These are phyloP conservation scores for Macrolepiota albuminosa DNA, from an alignment of 768 basidiomycete species.

Conservation along the genomic window DNA sequence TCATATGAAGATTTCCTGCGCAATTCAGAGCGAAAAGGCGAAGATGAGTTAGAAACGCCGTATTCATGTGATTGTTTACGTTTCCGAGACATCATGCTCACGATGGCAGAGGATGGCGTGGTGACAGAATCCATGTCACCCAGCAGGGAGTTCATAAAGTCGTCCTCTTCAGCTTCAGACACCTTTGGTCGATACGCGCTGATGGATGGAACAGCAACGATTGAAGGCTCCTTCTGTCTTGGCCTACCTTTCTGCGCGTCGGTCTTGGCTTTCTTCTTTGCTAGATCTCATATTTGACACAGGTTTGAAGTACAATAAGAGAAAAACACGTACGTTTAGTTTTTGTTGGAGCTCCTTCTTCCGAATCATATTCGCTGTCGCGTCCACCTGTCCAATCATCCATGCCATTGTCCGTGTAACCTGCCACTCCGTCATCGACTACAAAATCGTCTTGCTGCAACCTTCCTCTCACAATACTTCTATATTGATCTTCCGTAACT, in stretches of 20 bases:
- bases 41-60: slow-evolving; percentile 36
- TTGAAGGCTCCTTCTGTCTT: slow-evolving; percentile 46
- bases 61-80: slow-evolving; percentile 58
- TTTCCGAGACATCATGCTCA: slow-evolving; percentile 43
- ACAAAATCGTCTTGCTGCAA: slow-evolving; percentile 91
- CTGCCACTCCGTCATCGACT: slow-evolving; percentile 85
- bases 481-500: slow-evolving; percentile 87
- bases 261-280: slow-evolving; percentile 41
- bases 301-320: neutral
- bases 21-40: slow-evolving; percentile 30
- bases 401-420: slow-evolving; percentile 95
- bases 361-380: slow-evolving; percentile 52
- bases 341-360: slow-evolving; percentile 45
- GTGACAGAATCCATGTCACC: slow-evolving; percentile 60
- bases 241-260: slow-evolving; percentile 33
- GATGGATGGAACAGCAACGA: slow-evolving; percentile 55
- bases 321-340: slow-evolving; percentile 33
- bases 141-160: slow-evolving; percentile 84
- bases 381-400: slow-evolving; percentile 81
- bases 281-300: slow-evolving; percentile 8
- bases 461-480: slow-evolving; percentile 74
- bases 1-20: slow-evolving; percentile 27
- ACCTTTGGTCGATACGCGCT: slow-evolving; percentile 76
- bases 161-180: slow-evolving; percentile 76
- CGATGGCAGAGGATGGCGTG: slow-evolving; percentile 26